A percentile compares a stretch with the other conserved stretches of the same genome.
These are phyloP conservation scores for Neofusicoccum cordaticola DNA, from an alignment of 2,329 filamentous ascomycete species.

Conservation along the genomic window DNA sequence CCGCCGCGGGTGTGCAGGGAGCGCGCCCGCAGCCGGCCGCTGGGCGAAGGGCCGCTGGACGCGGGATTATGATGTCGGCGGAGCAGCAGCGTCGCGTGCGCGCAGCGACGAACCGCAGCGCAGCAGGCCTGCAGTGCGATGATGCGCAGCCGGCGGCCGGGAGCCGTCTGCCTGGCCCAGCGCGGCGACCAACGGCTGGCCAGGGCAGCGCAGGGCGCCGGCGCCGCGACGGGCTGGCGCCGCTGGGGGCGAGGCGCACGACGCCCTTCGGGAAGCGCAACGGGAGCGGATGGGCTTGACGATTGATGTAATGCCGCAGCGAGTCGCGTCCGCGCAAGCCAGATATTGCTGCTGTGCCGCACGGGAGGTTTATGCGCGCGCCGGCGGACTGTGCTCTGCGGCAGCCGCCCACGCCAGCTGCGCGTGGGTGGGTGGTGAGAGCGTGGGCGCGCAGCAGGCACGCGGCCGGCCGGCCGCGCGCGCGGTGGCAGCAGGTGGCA, in stretches of 20 bases:
- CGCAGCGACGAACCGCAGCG: background rate
- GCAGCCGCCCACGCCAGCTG: background rate
- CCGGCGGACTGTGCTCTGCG: background rate
- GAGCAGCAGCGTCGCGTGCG: conserved; percentile 1
- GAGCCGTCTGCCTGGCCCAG: background rate
- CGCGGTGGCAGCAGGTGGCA: background rate
- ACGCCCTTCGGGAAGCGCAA: conserved; percentile 14
- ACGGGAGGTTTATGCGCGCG: background rate
- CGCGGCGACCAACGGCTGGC: background rate
- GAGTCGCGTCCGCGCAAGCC: conserved; percentile 5
- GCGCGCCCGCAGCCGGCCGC: background rate
- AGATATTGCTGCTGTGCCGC: conserved; percentile 15
- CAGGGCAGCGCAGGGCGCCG: background rate
- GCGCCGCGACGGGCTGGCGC: background rate
- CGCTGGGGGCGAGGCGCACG: conserved; percentile 5
- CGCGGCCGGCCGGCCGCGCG: conserved; percentile 3
- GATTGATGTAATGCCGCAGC: conserved; percentile 17
- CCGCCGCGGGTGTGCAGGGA: conserved; percentile 6
- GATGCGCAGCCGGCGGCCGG: background rate
- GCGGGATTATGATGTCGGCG: background rate
- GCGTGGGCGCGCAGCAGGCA: conserved; percentile 5
- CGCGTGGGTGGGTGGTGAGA: background rate
- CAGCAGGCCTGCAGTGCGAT: background rate
- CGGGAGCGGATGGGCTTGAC: conserved; percentile 14
- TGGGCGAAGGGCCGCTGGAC: background rate